These are phyloP conservation scores for Kurtzmaniella fragi DNA, from an alignment of 805 yeast species.

Conservation along the genomic window DNA sequence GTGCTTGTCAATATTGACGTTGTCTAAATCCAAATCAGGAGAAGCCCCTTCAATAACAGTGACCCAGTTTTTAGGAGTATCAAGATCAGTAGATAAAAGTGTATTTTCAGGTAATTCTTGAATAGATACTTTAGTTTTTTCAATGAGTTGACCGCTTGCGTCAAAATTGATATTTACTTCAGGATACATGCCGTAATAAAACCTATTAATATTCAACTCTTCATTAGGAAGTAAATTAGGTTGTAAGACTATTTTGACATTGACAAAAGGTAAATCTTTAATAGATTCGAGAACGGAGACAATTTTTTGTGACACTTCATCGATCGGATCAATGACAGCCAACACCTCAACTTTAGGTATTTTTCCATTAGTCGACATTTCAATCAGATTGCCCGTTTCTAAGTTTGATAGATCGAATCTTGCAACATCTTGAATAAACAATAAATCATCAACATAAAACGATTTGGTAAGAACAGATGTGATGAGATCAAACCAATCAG, in stretches of 20 bases:
- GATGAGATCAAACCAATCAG: conserved; percentile 46
- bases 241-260: conserved; percentile 49
- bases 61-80: conserved; percentile 67
- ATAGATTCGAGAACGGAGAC: conserved; percentile 42
- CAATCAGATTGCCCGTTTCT: conserved; percentile 21
- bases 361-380: conserved; percentile 8
- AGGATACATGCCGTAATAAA: conserved; percentile 48
- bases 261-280: conserved; percentile 43
- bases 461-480: conserved; percentile 40
- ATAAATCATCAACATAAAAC: conserved; percentile 38
- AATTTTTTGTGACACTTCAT: conserved; percentile 62
- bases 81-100: conserved; percentile 51
- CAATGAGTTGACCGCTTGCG: conserved; percentile 13
- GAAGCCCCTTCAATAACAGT: conserved; percentile 45
- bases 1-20: conserved; percentile 42
- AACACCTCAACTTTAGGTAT: conserved; percentile 48
- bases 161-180: conserved; percentile 25
- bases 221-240: conserved; percentile 44
- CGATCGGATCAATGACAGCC: conserved; percentile 66
- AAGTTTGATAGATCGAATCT: conserved; percentile 42
- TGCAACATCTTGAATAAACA: conserved; percentile 37
- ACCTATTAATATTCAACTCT: conserved; percentile 49
- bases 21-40: conserved; percentile 51
- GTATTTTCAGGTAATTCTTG: conserved; percentile 45
- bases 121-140: conserved; percentile 30